Evolutionary conservation across 1,284 basidiomycete species (phyloP), one percentile per base, ranked within the genome.

Genomic region (Apiotrichum sp.): DNA sequence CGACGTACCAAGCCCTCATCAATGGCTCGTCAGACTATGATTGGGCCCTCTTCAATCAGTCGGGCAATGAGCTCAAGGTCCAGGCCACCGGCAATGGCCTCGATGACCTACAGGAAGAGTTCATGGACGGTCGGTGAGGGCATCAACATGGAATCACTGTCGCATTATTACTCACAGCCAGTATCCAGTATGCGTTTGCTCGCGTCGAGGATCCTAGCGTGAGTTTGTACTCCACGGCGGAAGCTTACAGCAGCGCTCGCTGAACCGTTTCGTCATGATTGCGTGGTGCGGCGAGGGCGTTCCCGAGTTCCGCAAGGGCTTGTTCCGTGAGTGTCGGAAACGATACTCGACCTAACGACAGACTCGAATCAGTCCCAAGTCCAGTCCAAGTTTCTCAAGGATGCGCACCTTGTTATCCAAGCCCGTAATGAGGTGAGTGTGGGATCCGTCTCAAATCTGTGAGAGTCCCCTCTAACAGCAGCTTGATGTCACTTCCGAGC

Each of bases 271-370:
- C 63, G 90, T 97, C 6, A 86, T 95, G 57, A 80, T 84, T 70
- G 89, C 89, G 65, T 92, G 89, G 92, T 93, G 90, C 67, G 93
- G 95, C 51, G 93, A 96, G 68, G 93, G 95, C 65, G 95, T 98
- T 0, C 93, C 93, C 14, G 92, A 87, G 74, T 82, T 81, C 36
- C 86, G 88, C 73, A 98, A 98, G 76, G 95, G 93, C 13, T 80
- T 97, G 33, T 98, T 97, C 78, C 86, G 81, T 80, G 58, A 53
- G 78, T 72, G 5, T 13, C 4, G 1, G 5, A 10, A 6, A 29
- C n/a, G 29, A 38, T 46, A 13, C 34, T 4, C 10, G 7, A 32
- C 3, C 50, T 41, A 10, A 47, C 40, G 22, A 4, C 55, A 80
- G 79, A 89, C 68, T 87, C 86, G 6, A 93, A 97, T 73, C 85